Evolutionary conservation across 2,329 filamentous ascomycete species (phyloP), one percentile per base, ranked within the genome.

Genomic region (Alternaria triticina): DNA sequence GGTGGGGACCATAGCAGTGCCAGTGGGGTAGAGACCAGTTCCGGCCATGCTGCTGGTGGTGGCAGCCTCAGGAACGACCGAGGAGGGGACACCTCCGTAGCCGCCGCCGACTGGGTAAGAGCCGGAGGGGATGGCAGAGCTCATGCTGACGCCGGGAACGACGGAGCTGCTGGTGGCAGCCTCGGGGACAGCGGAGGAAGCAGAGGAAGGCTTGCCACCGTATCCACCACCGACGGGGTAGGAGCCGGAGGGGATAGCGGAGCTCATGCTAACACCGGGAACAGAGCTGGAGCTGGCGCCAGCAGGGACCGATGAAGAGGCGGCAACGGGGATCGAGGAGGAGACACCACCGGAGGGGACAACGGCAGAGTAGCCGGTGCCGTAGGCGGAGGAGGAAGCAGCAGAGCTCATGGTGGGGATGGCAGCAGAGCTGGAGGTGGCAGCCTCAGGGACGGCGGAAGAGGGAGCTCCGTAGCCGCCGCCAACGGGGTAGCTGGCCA

Each of bases 1-100:
- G 33, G 75, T 75, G 54, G 67, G 65, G 51, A 54, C 64, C 45
- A 83, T 79, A 27, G 81, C 67, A 47, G 67, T 69, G 67, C 73
- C 74, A 12, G 68, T 71, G 46, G 72, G 72, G 69, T 68, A 66
- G 10, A 62, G 62, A 62, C 60, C 65, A 55, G 57, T 64, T 28
- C 59, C 62, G 22, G 51, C 12, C 45, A 47, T 23, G 54, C 28
- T 54, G 57, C 54, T 54, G 28, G 56, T 52, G 33, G 51, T 57
- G 10, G 59, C 27, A 43, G 54, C 62, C 46, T 59, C 54, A 46
- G 62, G 50, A 30, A 57, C 44, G 13, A 11, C 22, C 15, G 57
- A 46, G 20, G 54, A 52, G 22, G 49, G 20, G 15, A 40, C 49
- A 36, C 49, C 49, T 10, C 49, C 49, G 28, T 51, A 51, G 8